phyloP scores from a whole-genome alignment of 2,329 filamentous ascomycete genomes.

The Cylindrodendrum hubeiense region DNA sequence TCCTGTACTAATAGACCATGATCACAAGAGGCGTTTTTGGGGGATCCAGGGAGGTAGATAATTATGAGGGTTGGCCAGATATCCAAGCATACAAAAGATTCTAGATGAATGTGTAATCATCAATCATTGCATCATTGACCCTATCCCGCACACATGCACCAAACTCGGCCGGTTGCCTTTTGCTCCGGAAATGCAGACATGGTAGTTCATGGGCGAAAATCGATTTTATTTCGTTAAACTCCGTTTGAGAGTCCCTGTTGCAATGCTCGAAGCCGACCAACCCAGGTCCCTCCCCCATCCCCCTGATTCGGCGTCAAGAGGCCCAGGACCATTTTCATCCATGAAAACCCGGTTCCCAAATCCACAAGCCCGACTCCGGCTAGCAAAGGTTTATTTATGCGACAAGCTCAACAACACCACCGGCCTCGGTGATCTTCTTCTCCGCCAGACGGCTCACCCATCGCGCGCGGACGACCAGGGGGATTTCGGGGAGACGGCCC shows the following conservation, averaged over 20 bases:
- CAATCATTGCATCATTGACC: slow-evolving; percentile 15
- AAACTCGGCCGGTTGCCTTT: background rate
- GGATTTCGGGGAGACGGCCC: slow-evolving; percentile 93
- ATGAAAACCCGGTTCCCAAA: slow-evolving; percentile 47
- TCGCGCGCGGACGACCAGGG: slow-evolving; percentile 92
- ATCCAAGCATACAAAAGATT: slow-evolving; percentile 32
- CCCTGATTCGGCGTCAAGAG: slow-evolving; percentile 32
- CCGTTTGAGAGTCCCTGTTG: slow-evolving; percentile 55
- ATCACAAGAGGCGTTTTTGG: slow-evolving; percentile 28
- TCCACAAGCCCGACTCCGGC: slow-evolving; percentile 49
- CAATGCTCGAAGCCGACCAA: slow-evolving; percentile 57
- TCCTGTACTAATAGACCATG: slow-evolving; percentile 24
- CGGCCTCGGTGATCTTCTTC: slow-evolving; percentile 98
- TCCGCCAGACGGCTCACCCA: slow-evolving; percentile 97
- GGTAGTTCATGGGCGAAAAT: slow-evolving; percentile 50
- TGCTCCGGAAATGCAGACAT: slow-evolving; percentile 22
- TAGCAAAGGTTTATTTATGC: slow-evolving; percentile 67
- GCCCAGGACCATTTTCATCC: slow-evolving; percentile 43
- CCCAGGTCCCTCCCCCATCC: slow-evolving; percentile 44
- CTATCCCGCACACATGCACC: background rate
- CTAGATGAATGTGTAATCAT: slow-evolving; percentile 28
- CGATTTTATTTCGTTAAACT: slow-evolving; percentile 56
- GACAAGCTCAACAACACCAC: slow-evolving; percentile 95
- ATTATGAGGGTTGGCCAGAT: slow-evolving; percentile 26
- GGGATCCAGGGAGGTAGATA: slow-evolving; percentile 20